These are phyloP conservation scores for Cronartium quercuum DNA, from an alignment of 1,284 basidiomycete species.

Conservation along the genomic window DNA sequence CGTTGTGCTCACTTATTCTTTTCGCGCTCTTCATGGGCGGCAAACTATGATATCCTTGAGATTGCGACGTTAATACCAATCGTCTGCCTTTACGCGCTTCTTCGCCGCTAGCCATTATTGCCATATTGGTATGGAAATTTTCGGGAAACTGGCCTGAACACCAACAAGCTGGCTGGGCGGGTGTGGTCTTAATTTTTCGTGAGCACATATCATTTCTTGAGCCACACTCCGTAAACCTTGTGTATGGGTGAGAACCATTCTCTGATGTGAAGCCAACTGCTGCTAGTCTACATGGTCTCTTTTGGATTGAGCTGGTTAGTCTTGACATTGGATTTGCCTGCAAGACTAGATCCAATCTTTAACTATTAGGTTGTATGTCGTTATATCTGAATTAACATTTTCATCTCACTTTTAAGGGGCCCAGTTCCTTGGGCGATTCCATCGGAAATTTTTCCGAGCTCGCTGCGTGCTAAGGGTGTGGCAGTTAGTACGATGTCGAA, in stretches of 20 bases:
- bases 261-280: background rate
- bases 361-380: no score
- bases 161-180: conserved; percentile 39
- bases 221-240: background rate
- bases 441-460: conserved; percentile 44
- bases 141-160: conserved; percentile 38
- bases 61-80: background rate
- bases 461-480: conserved; percentile 47
- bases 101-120: conserved; percentile 27
- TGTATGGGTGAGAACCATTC: background rate
- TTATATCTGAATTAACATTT: background rate
- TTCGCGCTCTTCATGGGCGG: background rate
- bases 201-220: background rate
- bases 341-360: no score
- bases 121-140: conserved; percentile 29
- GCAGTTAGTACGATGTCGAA: conserved; percentile 46
- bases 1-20: background rate
- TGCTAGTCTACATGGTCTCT: conserved; percentile 40
- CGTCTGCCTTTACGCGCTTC: background rate
- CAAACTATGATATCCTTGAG: background rate
- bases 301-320: conserved; percentile 42
- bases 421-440: conserved; percentile 46
- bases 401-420: conserved; percentile 6
- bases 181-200: conserved; percentile 27
- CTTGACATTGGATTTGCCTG: background rate